Evolutionary conservation across 345 rosid genomes (phyloP), one percentile per base, ranked within the genome.

Genomic region (Moricandia arvensis): DNA sequence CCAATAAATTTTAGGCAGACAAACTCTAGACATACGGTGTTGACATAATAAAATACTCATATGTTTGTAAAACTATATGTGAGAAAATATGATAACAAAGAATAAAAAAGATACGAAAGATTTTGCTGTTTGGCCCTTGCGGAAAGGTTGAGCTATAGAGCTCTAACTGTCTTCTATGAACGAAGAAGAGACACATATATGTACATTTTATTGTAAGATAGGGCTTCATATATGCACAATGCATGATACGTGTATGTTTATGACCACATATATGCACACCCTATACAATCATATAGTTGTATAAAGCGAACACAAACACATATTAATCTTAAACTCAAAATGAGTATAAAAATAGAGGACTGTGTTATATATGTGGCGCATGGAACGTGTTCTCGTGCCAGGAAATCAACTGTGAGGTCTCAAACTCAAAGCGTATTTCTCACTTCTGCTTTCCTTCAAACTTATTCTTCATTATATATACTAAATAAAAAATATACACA

Each of bases 91-190:
- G 61, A 67, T 59, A 75, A 67, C 18, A 59, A 24, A 45, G 0
- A 61, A n/a, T 37, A 31, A 47, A 65, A 58, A 43, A 72, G 59
- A 78, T 71, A 77, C 58, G 68, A 59, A 72, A 78, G 68, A 72
- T 71, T 71, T 77, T 72, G 68, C 76, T 9, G 81, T 72, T 72
- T 78, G 77, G 59, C 81, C 10, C 64, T 78, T 78, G 64, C 68
- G 34, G 5, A 66, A 59, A 66, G 73, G 58, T 60, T n/a, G 73
- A 73, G 69, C 63, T 72, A 49, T 15, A 55, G 8, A 65, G 57
- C 37, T 59, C 24, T 76, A 12, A 18, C 59, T 66, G 73, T 61
- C 81, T 66, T 72, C 64, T 72, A 51, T 2, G 63, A 65, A 70
- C 4, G 27, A 51, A 72, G 24, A 65, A 78, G 73, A 60, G 77